Evolutionary conservation across 805 yeast genomes (phyloP).

Genomic region (Tetrapisispora nanseiensis): DNA sequence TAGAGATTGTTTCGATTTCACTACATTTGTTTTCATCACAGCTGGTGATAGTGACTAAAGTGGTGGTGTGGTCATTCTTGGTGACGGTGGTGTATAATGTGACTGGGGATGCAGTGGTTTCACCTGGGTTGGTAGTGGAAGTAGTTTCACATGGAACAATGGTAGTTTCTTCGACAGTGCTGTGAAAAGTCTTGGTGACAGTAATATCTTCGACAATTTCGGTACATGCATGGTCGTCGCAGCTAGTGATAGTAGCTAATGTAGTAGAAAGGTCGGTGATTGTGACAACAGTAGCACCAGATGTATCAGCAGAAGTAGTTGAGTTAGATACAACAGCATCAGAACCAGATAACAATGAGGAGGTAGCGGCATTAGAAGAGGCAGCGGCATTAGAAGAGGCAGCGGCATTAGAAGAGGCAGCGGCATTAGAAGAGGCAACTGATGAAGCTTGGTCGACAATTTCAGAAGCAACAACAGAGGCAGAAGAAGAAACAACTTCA

Average conservation of each 20-base stretch:
- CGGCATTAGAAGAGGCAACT: background rate
- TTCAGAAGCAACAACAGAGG: slow-evolving; percentile 5
- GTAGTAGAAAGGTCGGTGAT: slow-evolving; percentile 2
- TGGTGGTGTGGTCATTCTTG: slow-evolving; percentile 19
- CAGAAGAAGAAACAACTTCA: background rate
- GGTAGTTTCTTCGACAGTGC: slow-evolving; percentile 20
- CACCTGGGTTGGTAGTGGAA: slow-evolving; percentile 4
- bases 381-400: background rate
- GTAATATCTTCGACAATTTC: slow-evolving; percentile 1
- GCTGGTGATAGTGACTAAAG: slow-evolving; percentile 30
- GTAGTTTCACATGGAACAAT: slow-evolving; percentile 3
- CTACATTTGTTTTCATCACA: slow-evolving; percentile 28
- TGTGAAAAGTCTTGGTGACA: slow-evolving; percentile 2
- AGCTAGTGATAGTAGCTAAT: slow-evolving; percentile 3
- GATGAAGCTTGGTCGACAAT: background rate
- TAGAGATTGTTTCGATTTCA: slow-evolving; percentile 28
- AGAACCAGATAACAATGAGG: slow-evolving; percentile 2
- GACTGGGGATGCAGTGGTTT: slow-evolving; percentile 6
- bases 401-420: background rate
- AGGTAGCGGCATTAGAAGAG: background rate
- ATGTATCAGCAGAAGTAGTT: slow-evolving; percentile 5
- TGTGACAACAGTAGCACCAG: slow-evolving; percentile 6
- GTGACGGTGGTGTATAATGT: slow-evolving; percentile 8
- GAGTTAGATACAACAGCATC: slow-evolving; percentile 12
- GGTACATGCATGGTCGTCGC: slow-evolving; percentile 1